Evolutionary conservation across 805 yeast species (phyloP).

Genomic region (Yamadazyma endophytica): DNA sequence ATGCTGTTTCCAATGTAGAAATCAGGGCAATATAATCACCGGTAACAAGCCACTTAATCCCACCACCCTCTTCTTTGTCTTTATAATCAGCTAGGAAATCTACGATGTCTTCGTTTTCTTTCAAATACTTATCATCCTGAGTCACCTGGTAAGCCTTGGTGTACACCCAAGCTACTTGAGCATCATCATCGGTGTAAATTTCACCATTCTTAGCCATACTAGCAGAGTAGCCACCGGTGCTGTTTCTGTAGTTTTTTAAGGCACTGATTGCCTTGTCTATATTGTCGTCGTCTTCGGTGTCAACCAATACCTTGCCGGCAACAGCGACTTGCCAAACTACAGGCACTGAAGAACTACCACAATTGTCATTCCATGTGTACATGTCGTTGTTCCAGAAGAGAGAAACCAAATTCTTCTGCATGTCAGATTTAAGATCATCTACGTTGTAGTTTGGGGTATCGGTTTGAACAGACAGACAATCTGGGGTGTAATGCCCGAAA

Average conservation of each 20-base stretch:
- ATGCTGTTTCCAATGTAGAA: conserved; percentile 20
- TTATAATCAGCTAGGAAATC: conserved; percentile 62
- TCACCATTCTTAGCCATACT: conserved; percentile 17
- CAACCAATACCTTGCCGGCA: conserved; percentile 17
- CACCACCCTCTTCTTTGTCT: conserved; percentile 55
- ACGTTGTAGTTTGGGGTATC: conserved; percentile 12
- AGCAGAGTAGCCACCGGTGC: conserved; percentile 19
- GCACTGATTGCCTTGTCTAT: conserved; percentile 9
- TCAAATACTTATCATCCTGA: conserved; percentile 1
- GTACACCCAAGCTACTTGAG: conserved; percentile 21
- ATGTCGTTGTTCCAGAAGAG: conserved; percentile 9
- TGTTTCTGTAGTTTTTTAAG: conserved; percentile 10
- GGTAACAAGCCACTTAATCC: conserved; percentile 16
- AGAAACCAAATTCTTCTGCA: conserved; percentile 3
- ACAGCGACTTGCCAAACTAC: conserved; percentile 23
- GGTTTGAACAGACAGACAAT: conserved; percentile 11
- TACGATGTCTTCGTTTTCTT: conserved; percentile 9
- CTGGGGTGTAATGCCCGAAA: conserved; percentile 7
- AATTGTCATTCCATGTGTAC: conserved; percentile 13
- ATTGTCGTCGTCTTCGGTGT: conserved; percentile 5
- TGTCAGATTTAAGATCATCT: conserved; percentile 4
- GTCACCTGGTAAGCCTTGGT: conserved; percentile 10
- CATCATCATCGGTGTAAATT: conserved; percentile 23
- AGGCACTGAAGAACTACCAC: conserved; percentile 10
- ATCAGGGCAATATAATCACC: conserved; percentile 20